These are phyloP conservation scores for Ustilago tritici DNA, from an alignment of 1,284 basidiomycete genomes.

Conservation along the genomic window DNA sequence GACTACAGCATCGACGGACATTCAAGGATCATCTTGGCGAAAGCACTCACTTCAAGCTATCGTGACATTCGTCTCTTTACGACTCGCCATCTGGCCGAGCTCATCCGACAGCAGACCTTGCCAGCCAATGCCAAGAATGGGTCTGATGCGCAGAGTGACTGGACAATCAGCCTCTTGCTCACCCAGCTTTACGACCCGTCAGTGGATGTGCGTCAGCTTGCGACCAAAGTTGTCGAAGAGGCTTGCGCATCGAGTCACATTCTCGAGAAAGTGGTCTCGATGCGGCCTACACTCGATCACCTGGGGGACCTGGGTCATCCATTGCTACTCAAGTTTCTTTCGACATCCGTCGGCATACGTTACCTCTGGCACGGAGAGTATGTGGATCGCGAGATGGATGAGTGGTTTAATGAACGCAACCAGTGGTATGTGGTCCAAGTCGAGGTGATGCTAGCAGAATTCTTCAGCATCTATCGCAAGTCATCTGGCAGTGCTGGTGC, in stretches of 20 bases:
- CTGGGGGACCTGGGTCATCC: slow-evolving; percentile 91
- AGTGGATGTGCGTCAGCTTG: slow-evolving; percentile 87
- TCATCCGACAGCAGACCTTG: slow-evolving; percentile 52
- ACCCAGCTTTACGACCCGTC: slow-evolving; percentile 95
- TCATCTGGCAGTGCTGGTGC: background rate
- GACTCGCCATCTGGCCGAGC: slow-evolving; percentile 82
- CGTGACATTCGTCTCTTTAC: slow-evolving; percentile 78
- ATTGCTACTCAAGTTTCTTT: slow-evolving; percentile 88
- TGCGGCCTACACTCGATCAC: slow-evolving; percentile 94
- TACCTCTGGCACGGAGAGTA: slow-evolving; percentile 92
- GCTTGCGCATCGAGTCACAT: slow-evolving; percentile 86
- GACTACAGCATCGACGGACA: slow-evolving; percentile 72
- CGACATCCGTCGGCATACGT: slow-evolving; percentile 89
- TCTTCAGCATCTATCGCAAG: slow-evolving; percentile 75
- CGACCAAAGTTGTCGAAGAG: slow-evolving; percentile 87
- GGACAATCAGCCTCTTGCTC: slow-evolving; percentile 76
- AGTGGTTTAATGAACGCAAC: slow-evolving; percentile 88
- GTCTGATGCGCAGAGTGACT: slow-evolving; percentile 46
- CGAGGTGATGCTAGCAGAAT: slow-evolving; percentile 84
- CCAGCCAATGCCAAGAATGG: slow-evolving; percentile 28
- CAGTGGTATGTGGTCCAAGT: slow-evolving; percentile 86
- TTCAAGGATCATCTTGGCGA: slow-evolving; percentile 78
- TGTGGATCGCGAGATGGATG: slow-evolving; percentile 92
- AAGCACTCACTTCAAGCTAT: slow-evolving; percentile 79
- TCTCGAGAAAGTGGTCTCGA: slow-evolving; percentile 89